Evolutionary conservation across 305 asterid genomes (phyloP), one percentile per base, ranked within the genome.

Genomic region (Solanum hybrid): DNA sequence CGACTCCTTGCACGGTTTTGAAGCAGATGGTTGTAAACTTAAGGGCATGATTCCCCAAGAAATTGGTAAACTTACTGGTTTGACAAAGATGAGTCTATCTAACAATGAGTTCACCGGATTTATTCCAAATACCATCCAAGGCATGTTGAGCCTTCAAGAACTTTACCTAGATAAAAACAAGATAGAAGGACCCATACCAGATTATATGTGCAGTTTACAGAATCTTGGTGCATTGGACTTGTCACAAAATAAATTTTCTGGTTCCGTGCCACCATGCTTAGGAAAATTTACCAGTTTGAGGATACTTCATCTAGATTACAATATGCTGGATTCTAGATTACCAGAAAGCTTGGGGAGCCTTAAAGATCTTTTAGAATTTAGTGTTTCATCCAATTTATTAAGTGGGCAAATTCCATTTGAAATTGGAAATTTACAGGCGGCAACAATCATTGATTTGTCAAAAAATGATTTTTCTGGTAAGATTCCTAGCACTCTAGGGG

Each of bases 201-300:
- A 64, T 64, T 1, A 3, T 22, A 9, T 64, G 0, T 69, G 75
- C 31, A 24, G 31, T 69, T 69, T 69, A 24, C 12, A 16, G 17
- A 66, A 86, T 36, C 90, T 91, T 24, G 92, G 90, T 3, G 88
- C 86, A 4, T 26, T 93, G 13, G 31, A 86, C 38, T 75, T 92
- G 89, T 37, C 88, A 14, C 8, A 3, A 38, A 93, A 93, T 69
- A 87, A 17, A 2, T 12, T 92, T 10, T 90, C 85, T 2, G 93
- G 93, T 35, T 5, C 88, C 2, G 35, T 93, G n/a, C 94, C 93
- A 46, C 27, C 91, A 17, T 93, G 95, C 89, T 11, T 92, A 11
- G 93, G 93, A 22, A 89, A 89, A 17, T 78, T 87, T 78, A 85
- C 72, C 13, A n/a, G 76, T 69, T 69, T 69, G 76, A 69, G 76